Base-by-base conservation (phyloP, 331 rosid species). In the Malus hybrid region DNA sequence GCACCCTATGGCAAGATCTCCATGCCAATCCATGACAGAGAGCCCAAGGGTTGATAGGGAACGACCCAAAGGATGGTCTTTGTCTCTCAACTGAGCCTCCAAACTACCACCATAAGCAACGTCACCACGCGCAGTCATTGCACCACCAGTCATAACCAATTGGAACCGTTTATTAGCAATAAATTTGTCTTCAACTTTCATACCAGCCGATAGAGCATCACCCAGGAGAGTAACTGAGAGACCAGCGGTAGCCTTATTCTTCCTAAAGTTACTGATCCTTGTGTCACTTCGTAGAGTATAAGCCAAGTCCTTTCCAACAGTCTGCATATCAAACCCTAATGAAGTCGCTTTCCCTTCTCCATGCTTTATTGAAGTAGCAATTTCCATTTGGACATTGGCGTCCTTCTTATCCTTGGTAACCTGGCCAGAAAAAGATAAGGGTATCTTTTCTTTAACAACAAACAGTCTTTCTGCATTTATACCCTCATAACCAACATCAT, bases 21-120 rank as follows among this genome's bases (percentile, higher is more conserved):
- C 99, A 29, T 92, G 97, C 99, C 99, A 94, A 84, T 94, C 99
- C 99, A 94, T 94, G 66, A 94, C 84, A 14, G 99, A 86, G 14
- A 94, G 89, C 74, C 97, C 96, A 28, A 94, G 89, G 5, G 96
- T 94, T 20, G 99, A 84, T 34, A 89, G 85, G 1, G 93, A 90
- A 14, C 93, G 92, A 63, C 99, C 99, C 34, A 92, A 71, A 48
- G 96, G 99, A 63, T 90, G 86, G 77, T 94, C 95, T 71, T 90
- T 94, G 64, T 94, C 99, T 78, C 96, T 90, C 83, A 94, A 82
- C 67, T 90, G 97, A 68, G 99, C 99, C 91, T 94, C 99, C 86
- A 94, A 84, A 70, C 96, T 94, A 71, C 99, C 97, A 57, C 97
- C 99, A 79, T 88, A 94, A 53, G 96, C 99, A 70, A 92, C 70